Base-by-base conservation (phyloP, 257 asterid genomes). In the Mentha longifolia region DNA sequence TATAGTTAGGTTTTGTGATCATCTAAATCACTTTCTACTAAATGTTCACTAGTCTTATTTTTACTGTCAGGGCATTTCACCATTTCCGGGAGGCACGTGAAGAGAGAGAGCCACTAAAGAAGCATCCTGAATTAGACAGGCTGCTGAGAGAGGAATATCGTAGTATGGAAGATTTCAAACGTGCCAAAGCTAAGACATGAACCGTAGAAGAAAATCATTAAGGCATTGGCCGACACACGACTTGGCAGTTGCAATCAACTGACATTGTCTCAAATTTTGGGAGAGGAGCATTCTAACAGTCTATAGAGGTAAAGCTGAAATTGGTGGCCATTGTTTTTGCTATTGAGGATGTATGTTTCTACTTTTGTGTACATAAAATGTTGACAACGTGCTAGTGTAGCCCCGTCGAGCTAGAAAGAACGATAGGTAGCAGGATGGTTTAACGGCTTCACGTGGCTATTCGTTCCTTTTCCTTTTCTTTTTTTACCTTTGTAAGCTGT, bases 11-110 rank as follows among this genome's bases (percentile, higher is more conserved):
- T 7, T 2, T 2, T 47, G 19, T 47, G 52, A 47, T 47, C 19
- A 47, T 47, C 16, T 47, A 47, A n/a, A n/a, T n/a, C n/a, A n/a
- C n/a, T n/a, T n/a, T n/a, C n/a, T n/a, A n/a, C n/a, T 47, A 47
- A 47, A 47, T 5, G 9, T 1, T 72, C 33, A 68, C 67, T 39
- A 64, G 55, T 47, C 5, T 62, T 58, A 4, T 43, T 30, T 49
- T 57, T 50, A 41, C 51, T 81, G 54, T 63, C 90, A 92, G 98
- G 97, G 95, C 92, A 65, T 88, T 90, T 79, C 97, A 90, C 78
- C 96, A 92, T 78, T 84, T 76, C 52, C 86, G 91, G 46, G 85
- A 76, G 73, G 74, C 39, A 7, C 78, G 83, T 13, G 87, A 75
- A 31, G 78, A 64, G 10, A 78, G 37, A 33, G 88, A 81, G 45